Base-by-base conservation (phyloP, 257 asterid species). In the Solanum pinnatisectum region DNA sequence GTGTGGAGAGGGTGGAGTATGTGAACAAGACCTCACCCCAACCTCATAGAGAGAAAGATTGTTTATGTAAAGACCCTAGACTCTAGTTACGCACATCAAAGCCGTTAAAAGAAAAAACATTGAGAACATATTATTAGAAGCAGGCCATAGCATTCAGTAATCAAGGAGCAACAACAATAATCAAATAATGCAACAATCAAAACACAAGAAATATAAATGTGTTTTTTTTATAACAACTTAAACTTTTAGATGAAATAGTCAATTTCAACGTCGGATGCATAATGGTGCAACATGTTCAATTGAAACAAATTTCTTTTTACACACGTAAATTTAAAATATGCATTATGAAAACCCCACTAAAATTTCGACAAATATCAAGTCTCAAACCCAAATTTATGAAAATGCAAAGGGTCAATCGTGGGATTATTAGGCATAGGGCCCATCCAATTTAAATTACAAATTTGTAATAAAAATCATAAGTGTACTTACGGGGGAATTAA, bases 401-500 rank as follows among this genome's bases (percentile, higher is more conserved):
- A 14, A 10, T 23, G 5, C 59, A 39, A 39, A 6, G 40, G 35
- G 22, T 20, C 14, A 73, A 35, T 76, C 18, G 83, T 23, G 33
- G 15, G 32, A 76, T 10, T 8, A 76, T 13, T 3, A 76, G 7
- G 7, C 56, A 39, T 40, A 6, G 60, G 44, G 27, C 14, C 23
- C 6, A 42, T 39, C 59, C 27, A 11, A 49, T n/a, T 78, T 78
- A 79, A 79, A 79, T 7, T 5, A 42, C 30, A 23, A 6, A 37
- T 22, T 79, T 16, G 22, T 23, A 4, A 33, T 40, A 30, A 78
- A 78, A 27, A 27, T 84, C 12, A 1, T 0, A 37, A 84, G 49
- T 27, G 8, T 71, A 87, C 92, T 89, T 87, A 96, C 98, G 18
- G 99, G 92, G 87, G 94, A 96, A 90, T 96, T 96, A n/a, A 92